Percentiles rank a stretch among this genome's conserved stretches.
These are phyloP conservation scores for Fomitiporia mediterranea DNA, from an alignment of 1,284 basidiomycete species.

Conservation along the genomic window DNA sequence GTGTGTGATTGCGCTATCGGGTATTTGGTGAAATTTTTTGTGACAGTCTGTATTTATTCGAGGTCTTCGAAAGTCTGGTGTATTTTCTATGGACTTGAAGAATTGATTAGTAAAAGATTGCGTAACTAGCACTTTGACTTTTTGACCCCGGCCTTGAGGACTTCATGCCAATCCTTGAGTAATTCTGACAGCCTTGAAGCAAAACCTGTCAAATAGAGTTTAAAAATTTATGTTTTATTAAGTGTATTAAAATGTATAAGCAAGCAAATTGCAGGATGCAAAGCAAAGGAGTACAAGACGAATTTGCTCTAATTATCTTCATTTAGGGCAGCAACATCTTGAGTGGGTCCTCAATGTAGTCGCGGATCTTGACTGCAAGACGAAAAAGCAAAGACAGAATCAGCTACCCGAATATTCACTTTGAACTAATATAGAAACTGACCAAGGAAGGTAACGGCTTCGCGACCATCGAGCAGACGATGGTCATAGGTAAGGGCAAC, in stretches of 20 bases:
- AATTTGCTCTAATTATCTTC: not conserved
- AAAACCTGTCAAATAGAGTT: too few relatives aligned
- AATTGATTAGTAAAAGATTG: too few relatives aligned
- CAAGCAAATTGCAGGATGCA: not conserved
- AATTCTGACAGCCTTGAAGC: too few relatives aligned
- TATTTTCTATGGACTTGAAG: too few relatives aligned
- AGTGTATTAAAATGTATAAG: not conserved
- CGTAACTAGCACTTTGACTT: too few relatives aligned
- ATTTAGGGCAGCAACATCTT: slow-evolving; percentile 50
- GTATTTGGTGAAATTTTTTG: too few relatives aligned
- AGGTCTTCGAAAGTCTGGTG: too few relatives aligned
- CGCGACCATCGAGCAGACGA: slow-evolving; percentile 91
- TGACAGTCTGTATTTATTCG: too few relatives aligned
- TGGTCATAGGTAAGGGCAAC: slow-evolving; percentile 96
- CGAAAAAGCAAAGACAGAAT: not conserved
- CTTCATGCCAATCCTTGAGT: too few relatives aligned
- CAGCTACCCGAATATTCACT: slow-evolving; percentile 11
- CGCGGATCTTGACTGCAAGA: slow-evolving; percentile 58
- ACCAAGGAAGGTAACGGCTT: slow-evolving; percentile 98
- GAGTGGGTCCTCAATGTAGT: slow-evolving; percentile 65
- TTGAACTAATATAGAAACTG: slow-evolving; percentile 30
- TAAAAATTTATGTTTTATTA: too few relatives aligned
- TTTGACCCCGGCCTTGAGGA: too few relatives aligned
- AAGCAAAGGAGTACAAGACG: not conserved
- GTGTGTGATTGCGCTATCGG: not conserved